Conservation (phyloP, 2,329 filamentous ascomycete genomes). For the Paracoccidioides brasiliensis region DNA sequence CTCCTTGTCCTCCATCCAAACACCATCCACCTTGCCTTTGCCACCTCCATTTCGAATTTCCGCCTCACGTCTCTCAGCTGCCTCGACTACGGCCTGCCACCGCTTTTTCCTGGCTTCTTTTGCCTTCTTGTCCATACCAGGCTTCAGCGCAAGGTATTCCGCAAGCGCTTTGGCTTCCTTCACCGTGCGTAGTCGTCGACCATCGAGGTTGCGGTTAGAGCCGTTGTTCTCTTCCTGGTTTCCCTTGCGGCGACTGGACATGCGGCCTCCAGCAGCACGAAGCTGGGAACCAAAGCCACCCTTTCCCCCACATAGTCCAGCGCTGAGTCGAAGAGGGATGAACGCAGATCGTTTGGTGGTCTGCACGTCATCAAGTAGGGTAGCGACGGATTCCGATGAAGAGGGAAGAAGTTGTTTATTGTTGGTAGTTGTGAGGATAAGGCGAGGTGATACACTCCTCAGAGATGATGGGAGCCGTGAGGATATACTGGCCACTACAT, state of each 20-base stretch:
- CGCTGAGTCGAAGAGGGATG: slow-evolving; percentile 66
- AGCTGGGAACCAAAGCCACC: slow-evolving; percentile 96
- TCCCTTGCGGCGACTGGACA: slow-evolving; percentile 89
- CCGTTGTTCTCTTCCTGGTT: slow-evolving; percentile 71
- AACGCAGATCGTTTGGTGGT: slow-evolving; percentile 47
- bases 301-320: slow-evolving; percentile 80
- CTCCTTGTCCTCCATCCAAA: slow-evolving; percentile 93
- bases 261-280: slow-evolving; percentile 89
- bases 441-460: slow-evolving; percentile 37
- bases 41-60: slow-evolving; percentile 60
- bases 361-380: slow-evolving; percentile 41
- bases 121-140: slow-evolving; percentile 91
- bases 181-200: slow-evolving; percentile 76
- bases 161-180: slow-evolving; percentile 91
- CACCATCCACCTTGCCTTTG: slow-evolving; percentile 59
- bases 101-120: slow-evolving; percentile 68
- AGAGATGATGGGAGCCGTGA: slow-evolving; percentile 45
- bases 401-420: slow-evolving; percentile 54
- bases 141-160: slow-evolving; percentile 88
- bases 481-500: slow-evolving; percentile 52
- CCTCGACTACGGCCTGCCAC: slow-evolving; percentile 79
- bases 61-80: slow-evolving; percentile 68
- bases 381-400: slow-evolving; percentile 45
- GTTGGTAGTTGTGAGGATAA: slow-evolving; percentile 70
- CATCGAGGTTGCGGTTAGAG: slow-evolving; percentile 87